These are phyloP conservation scores for Bruguiera parviflora DNA, from an alignment of 345 rosid species.

Conservation along the genomic window DNA sequence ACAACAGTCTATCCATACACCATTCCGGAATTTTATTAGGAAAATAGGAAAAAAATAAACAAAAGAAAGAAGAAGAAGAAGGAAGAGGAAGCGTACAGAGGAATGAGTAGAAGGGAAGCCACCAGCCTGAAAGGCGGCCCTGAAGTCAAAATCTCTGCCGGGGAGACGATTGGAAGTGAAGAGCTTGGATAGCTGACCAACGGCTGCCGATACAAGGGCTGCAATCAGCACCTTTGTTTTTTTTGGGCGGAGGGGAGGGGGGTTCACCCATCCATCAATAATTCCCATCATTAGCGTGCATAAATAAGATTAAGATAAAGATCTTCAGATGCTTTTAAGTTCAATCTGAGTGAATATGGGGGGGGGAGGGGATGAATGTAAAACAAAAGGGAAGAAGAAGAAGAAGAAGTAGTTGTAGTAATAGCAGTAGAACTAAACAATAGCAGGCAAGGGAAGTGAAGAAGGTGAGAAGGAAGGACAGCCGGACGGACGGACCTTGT, in stretches of 20 bases:
- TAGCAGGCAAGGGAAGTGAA: too few species aligned
- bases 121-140: constrained; percentile 59
- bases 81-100: constrained; percentile 35
- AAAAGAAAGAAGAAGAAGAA: neutral
- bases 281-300: neutral
- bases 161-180: constrained; percentile 57
- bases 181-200: constrained; percentile 87
- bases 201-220: constrained; percentile 64
- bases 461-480: neutral
- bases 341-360: too few species aligned
- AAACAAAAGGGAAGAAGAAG: too few species aligned
- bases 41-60: neutral
- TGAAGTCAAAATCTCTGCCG: constrained; percentile 57
- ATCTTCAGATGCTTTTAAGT: too few species aligned
- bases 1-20: constrained; percentile 55
- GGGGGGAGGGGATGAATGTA: too few species aligned
- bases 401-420: too few species aligned
- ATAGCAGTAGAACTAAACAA: too few species aligned
- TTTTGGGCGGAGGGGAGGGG: too few species aligned
- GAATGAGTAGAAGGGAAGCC: constrained; percentile 98
- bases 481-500: constrained; percentile 44
- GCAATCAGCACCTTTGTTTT: constrained; percentile 59
- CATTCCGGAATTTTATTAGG: constrained; percentile 1
- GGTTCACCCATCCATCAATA: too few species aligned
- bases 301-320: neutral